Evolutionary conservation across 2,329 filamentous ascomycete genomes (phyloP).

Genomic region (Cladophialophora chaetospira): DNA sequence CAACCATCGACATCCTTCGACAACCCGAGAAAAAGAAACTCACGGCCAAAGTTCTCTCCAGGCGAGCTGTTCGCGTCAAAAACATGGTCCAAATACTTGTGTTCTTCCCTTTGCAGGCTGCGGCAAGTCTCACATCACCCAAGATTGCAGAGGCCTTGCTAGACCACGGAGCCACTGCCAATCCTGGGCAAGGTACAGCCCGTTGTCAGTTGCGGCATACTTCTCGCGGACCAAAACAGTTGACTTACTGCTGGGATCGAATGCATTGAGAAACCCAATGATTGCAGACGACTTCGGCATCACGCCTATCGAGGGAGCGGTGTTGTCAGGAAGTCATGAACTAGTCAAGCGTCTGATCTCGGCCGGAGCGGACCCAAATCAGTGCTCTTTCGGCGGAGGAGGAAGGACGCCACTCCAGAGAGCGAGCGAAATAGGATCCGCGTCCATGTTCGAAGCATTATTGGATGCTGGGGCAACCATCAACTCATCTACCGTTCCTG

Average conservation of each 20-base stretch:
- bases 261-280: not conserved
- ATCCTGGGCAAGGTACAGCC: not conserved
- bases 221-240: not conserved
- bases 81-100: not conserved
- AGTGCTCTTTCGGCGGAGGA: not conserved
- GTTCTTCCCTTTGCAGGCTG: constrained; percentile 1
- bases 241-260: not conserved
- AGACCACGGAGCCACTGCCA: not conserved
- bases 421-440: not conserved
- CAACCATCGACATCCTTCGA: not conserved
- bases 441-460: constrained; percentile 2
- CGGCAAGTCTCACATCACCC: not conserved
- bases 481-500: not conserved
- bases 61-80: not conserved
- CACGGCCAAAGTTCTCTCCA: not conserved
- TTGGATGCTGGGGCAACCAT: not conserved
- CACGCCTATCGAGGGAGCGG: constrained; percentile 3
- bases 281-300: not conserved
- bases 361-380: constrained; percentile 1
- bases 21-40: not conserved
- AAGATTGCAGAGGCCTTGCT: not conserved
- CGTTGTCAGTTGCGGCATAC: constrained; percentile 4
- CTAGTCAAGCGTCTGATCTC: not conserved
- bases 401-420: not conserved
- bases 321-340: not conserved